These are phyloP conservation scores for Leucocoprinus leucothites DNA, from an alignment of 768 basidiomycete genomes.

Conservation along the genomic window DNA sequence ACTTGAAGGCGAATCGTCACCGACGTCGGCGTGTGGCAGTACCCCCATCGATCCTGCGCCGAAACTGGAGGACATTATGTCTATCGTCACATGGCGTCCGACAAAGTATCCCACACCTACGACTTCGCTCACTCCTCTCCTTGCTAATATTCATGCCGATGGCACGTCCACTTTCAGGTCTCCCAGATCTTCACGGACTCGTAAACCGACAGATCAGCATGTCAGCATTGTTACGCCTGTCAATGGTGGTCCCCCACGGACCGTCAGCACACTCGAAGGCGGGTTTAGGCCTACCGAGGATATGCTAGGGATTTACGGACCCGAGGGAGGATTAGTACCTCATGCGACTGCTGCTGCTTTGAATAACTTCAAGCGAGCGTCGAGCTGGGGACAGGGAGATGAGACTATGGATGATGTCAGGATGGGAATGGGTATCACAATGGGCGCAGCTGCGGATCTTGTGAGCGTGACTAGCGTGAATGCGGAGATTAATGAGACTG, in stretches of 20 bases:
- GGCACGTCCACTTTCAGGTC: slow-evolving; percentile 3
- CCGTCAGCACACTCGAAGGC: slow-evolving; percentile 3
- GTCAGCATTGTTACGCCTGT: not conserved
- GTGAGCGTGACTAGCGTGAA: slow-evolving; percentile 34
- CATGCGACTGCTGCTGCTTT: not conserved
- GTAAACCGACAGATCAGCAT: not conserved
- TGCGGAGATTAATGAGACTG: slow-evolving; percentile 33
- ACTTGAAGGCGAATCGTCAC: not conserved
- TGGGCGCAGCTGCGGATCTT: slow-evolving; percentile 16
- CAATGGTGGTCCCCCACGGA: not conserved
- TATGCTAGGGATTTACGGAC: slow-evolving; percentile 7
- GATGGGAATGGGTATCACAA: not conserved
- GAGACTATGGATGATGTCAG: slow-evolving; percentile 17
- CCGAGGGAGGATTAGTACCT: not conserved
- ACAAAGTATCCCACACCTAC: slow-evolving; percentile 13
- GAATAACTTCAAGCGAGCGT: slow-evolving; percentile 40
- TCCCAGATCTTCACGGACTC: not conserved
- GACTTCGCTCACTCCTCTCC: slow-evolving; percentile 6
- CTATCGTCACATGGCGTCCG: slow-evolving; percentile 13
- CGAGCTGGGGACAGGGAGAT: slow-evolving; percentile 61
- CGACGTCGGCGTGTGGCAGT: not conserved
- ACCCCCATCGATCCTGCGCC: not conserved
- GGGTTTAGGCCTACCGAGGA: not conserved
- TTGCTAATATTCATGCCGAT: slow-evolving; percentile 6
- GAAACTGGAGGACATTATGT: slow-evolving; percentile 10